phyloP scores from a whole-genome alignment of 2,329 filamentous ascomycete genomes.

The Raffaelea ambrosiae region DNA sequence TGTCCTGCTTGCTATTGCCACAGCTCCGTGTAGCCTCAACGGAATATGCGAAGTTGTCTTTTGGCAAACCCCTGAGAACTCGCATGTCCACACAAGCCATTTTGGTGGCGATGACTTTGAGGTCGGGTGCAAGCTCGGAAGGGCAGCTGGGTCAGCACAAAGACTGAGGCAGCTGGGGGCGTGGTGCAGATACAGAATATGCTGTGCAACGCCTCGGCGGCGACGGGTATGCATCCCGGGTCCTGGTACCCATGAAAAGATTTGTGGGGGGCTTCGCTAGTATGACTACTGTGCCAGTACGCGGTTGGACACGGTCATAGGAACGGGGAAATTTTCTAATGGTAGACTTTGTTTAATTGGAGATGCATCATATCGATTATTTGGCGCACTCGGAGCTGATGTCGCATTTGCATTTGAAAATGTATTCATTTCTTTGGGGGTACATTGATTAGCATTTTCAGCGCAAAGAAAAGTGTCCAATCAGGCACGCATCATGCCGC shows the following conservation, averaged over 20 bases:
- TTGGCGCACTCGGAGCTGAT: background rate
- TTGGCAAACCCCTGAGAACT: conserved; percentile 9
- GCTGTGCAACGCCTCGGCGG: conserved; percentile 12
- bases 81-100: conserved; percentile 23
- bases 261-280: background rate
- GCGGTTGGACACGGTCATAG: conserved; percentile 1
- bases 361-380: background rate
- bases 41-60: conserved; percentile 6
- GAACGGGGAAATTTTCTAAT: conserved; percentile 1
- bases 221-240: background rate
- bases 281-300: conserved; percentile 8
- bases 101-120: conserved; percentile 23
- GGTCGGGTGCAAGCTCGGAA: conserved; percentile 16
- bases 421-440: no score
- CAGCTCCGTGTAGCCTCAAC: conserved; percentile 1
- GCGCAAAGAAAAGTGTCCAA: no score
- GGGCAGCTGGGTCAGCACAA: conserved; percentile 3
- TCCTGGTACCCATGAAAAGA: background rate
- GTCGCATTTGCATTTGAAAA: background rate
- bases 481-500: no score
- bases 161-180: conserved; percentile 20
- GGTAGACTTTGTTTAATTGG: background rate
- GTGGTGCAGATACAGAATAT: conserved; percentile 18
- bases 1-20: no score
- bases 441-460: no score